Conservation (phyloP, 257 asterid genomes). For the Leptodermis oblonga region DNA sequence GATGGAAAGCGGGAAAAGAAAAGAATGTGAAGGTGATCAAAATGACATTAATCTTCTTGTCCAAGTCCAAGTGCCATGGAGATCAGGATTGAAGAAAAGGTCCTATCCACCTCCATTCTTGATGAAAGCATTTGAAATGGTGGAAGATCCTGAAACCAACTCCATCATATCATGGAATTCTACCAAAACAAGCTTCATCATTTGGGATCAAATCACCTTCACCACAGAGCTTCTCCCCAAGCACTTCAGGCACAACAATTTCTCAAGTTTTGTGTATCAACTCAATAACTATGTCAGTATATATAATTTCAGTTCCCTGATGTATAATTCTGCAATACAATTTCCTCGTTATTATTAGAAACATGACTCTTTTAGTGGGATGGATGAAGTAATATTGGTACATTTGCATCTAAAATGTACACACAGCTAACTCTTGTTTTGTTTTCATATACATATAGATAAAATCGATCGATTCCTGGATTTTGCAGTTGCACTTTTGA, state of each 20-base stretch:
- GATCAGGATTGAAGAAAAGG: constrained; percentile 3
- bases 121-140: constrained; percentile 31
- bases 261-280: constrained; percentile 50
- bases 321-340: background rate
- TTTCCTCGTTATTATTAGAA: background rate
- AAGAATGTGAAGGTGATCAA: background rate
- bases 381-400: no score
- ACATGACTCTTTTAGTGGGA: no score
- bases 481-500: background rate
- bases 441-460: background rate
- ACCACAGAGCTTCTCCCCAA: constrained; percentile 36
- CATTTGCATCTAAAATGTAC: background rate
- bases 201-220: constrained; percentile 39
- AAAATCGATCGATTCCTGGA: no score
- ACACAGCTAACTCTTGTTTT: background rate
- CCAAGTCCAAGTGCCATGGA: background rate
- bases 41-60: background rate
- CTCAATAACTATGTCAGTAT: constrained; percentile 46
- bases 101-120: constrained; percentile 37
- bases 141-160: constrained; percentile 38
- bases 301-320: background rate
- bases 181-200: constrained; percentile 31
- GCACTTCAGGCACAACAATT: constrained; percentile 38
- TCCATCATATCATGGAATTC: constrained; percentile 39
- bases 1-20: constrained; percentile 9